Evolutionary conservation across 805 yeast genomes (phyloP), one percentile per base, ranked within the genome.

Genomic region (Yamadazyma takamatsuzukensis): DNA sequence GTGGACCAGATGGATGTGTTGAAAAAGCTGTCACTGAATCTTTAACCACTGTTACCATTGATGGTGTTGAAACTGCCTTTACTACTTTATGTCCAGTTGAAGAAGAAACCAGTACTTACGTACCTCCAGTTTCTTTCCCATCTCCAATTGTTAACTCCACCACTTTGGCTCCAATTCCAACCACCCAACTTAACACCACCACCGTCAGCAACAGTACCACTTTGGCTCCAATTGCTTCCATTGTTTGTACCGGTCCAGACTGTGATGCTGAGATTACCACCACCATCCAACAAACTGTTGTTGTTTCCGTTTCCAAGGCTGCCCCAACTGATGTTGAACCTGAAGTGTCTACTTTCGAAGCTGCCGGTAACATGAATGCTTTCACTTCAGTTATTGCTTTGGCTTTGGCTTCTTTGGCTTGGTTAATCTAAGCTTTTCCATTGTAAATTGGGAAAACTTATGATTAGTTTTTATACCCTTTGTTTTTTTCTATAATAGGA

Each of bases 21-120:
- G 47, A 43, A 15, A 43, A 53, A n/a, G 40, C 59, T 10, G 48
- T 55, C 14, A 43, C 56, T 25, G 57, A 59, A 37, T 52, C 61
- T 36, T 49, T 48, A 21, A 45, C 50, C 17, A 53, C 64, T 30
- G 48, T 47, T 33, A 47, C 61, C 34, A 44, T 54, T 26, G 40
- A 43, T 12, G 51, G 54, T 33, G 45, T 41, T 32, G 43, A 45
- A 29, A 51, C 55, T 26, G 36, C 46, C 28, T 72, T 59, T 54
- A 59, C 69, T 40, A 61, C 68, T 24, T 56, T 49, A 48, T 59
- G 67, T 39, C 68, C 68, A 33, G 40, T 42, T 27, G 39, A 34
- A 30, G 27, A 24, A 8, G 27, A 34, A 19, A 29, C 49, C 24
- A 34, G 49, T n/a, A 19, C 54, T 19, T 32, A 56, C 17, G 28